These are phyloP conservation scores for Strombidium stylifer DNA, from an alignment of 73 alveolate genomes.

Conservation along the genomic window DNA sequence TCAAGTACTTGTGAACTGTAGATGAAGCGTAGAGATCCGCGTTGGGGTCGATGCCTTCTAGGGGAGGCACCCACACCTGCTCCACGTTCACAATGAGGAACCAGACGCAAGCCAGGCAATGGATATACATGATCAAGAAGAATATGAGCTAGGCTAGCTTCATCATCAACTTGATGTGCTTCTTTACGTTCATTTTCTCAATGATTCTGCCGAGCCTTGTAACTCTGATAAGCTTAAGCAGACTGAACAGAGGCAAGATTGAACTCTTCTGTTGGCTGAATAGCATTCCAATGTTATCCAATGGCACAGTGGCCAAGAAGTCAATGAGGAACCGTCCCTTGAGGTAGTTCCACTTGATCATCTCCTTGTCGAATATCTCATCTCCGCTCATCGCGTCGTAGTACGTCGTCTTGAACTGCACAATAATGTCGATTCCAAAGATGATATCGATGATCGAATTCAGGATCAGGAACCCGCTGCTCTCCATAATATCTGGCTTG, in stretches of 20 bases:
- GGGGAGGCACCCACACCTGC: slow-evolving; percentile 18
- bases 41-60: no score
- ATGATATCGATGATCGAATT: slow-evolving; percentile 19
- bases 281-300: slow-evolving; percentile 27
- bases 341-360: slow-evolving; percentile 32
- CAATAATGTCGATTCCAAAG: slow-evolving; percentile 50
- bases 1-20: slow-evolving; percentile 23
- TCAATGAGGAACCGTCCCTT: slow-evolving; percentile 52
- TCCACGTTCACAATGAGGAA: slow-evolving; percentile 22
- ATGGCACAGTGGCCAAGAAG: slow-evolving; percentile 46
- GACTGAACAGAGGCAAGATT: slow-evolving; percentile 19
- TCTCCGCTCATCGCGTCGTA: slow-evolving; percentile 42
- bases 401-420: slow-evolving; percentile 61
- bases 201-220: slow-evolving; percentile 46
- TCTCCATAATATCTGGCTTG: slow-evolving; percentile 5
- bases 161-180: slow-evolving; percentile 24
- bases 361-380: slow-evolving; percentile 10
- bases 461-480: not conserved
- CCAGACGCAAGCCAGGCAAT: slow-evolving; percentile 10
- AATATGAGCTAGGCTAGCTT: slow-evolving; percentile 3
- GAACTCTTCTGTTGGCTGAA: not conserved
- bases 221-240: slow-evolving; percentile 53
- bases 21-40: no score
- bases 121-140: slow-evolving; percentile 7
- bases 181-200: slow-evolving; percentile 19